A percentile compares a stretch with the other conserved stretches of the same genome.
phyloP scores from a whole-genome alignment of 441 rosid species.

The Jatropha podagrica region DNA sequence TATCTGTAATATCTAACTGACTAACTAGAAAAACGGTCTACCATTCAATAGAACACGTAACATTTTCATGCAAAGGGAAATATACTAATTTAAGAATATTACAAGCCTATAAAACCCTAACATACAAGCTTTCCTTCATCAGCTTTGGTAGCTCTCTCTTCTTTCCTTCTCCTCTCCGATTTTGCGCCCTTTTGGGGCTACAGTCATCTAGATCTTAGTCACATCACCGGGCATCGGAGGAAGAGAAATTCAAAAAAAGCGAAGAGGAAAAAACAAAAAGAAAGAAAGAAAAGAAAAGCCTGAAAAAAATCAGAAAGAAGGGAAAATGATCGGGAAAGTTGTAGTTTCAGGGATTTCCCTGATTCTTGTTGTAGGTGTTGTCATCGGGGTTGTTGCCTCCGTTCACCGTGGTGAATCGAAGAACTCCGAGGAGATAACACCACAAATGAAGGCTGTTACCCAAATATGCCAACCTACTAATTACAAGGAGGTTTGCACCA shows the following conservation, averaged over 20 bases:
- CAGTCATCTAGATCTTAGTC: background rate
- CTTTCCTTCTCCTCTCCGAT: conserved; percentile 17
- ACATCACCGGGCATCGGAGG: conserved; percentile 25
- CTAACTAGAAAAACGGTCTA: conserved; percentile 8
- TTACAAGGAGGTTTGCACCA: conserved; percentile 66
- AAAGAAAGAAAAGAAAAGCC: background rate
- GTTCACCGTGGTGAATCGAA: conserved; percentile 22
- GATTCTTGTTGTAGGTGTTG: conserved; percentile 58
- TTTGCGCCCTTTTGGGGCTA: conserved; percentile 20
- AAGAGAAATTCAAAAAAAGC: conserved; percentile 10
- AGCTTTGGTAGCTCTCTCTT: background rate
- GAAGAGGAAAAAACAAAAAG: background rate
- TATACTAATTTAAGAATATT: background rate
- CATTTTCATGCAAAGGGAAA: background rate
- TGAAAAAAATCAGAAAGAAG: background rate
- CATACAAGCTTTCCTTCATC: background rate
- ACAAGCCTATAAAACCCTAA: conserved; percentile 12
- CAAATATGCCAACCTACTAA: conserved; percentile 54
- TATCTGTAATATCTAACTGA: background rate
- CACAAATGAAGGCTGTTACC: conserved; percentile 58
- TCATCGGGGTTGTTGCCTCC: conserved; percentile 49
- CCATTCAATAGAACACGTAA: background rate
- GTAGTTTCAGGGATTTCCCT: conserved; percentile 60
- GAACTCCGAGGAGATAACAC: conserved; percentile 24
- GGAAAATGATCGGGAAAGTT: conserved; percentile 44